Conservation (phyloP, 176 grass and related monocot genomes). For the Oryza rufipogon region DNA sequence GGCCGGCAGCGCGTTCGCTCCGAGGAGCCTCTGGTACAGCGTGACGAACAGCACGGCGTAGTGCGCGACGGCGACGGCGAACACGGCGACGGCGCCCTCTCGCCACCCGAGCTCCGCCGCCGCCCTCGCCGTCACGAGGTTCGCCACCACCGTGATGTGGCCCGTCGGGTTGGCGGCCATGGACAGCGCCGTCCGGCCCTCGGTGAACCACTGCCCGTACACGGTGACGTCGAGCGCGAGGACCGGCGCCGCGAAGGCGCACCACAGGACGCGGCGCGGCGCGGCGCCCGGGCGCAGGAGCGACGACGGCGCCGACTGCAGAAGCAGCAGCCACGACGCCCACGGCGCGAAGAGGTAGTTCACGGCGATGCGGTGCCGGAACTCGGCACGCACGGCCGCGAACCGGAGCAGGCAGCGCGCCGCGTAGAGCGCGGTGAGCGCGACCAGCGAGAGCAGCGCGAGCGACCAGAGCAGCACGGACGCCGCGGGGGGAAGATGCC, state of each 20-base stretch:
- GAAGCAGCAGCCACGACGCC: constrained; percentile 74
- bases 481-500: constrained; percentile 46
- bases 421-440: constrained; percentile 60
- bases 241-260: constrained; percentile 72
- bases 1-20: constrained; percentile 71
- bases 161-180: constrained; percentile 88
- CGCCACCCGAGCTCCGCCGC: constrained; percentile 73
- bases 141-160: constrained; percentile 88
- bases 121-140: constrained; percentile 67
- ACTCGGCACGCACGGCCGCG: constrained; percentile 61
- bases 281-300: constrained; percentile 48
- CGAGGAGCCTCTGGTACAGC: constrained; percentile 79
- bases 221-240: constrained; percentile 82
- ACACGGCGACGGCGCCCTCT: constrained; percentile 79
- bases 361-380: constrained; percentile 73
- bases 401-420: constrained; percentile 55
- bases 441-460: constrained; percentile 58
- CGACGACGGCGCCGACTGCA: constrained; percentile 58
- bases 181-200: constrained; percentile 69
- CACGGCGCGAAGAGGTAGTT: constrained; percentile 85
- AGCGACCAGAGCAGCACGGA: constrained; percentile 72
- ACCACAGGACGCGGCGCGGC: constrained; percentile 63
- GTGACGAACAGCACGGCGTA: constrained; percentile 95
- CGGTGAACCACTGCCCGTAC: constrained; percentile 94
- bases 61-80: constrained; percentile 77